Conservation (phyloP, 768 basidiomycete genomes). For the Russula sp. region DNA sequence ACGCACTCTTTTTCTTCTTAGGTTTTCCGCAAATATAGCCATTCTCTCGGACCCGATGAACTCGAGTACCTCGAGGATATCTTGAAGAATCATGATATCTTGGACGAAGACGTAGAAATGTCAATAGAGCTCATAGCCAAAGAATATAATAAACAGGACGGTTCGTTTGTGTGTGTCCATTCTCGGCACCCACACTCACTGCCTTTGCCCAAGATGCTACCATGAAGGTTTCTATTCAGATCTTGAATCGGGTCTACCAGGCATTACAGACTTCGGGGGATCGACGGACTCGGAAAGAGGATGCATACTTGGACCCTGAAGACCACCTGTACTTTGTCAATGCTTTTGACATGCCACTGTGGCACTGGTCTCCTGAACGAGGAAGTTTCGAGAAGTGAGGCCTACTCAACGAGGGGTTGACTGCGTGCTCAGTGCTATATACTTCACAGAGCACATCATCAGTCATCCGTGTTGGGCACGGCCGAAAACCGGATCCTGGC, state of each 20-base stretch:
- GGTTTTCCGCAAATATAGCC: slow-evolving; percentile 86
- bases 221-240: slow-evolving; percentile 72
- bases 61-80: slow-evolving; percentile 67
- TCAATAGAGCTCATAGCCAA: slow-evolving; percentile 77
- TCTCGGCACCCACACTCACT: not conserved
- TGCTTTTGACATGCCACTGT: slow-evolving; percentile 93
- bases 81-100: slow-evolving; percentile 63
- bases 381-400: slow-evolving; percentile 84
- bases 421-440: slow-evolving; percentile 5
- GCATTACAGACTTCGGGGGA: slow-evolving; percentile 62
- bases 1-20: slow-evolving; percentile 27
- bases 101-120: slow-evolving; percentile 60
- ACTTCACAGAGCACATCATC: slow-evolving; percentile 41
- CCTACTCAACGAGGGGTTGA: not conserved
- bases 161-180: slow-evolving; percentile 33
- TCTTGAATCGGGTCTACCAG: slow-evolving; percentile 70
- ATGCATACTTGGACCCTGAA: slow-evolving; percentile 70
- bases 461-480: slow-evolving; percentile 71
- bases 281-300: slow-evolving; percentile 40
- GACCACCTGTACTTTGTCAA: slow-evolving; percentile 79
- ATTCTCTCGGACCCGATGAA: slow-evolving; percentile 77
- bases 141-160: slow-evolving; percentile 88
- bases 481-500: slow-evolving; percentile 77
- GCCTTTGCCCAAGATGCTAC: slow-evolving; percentile 48
- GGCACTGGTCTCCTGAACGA: slow-evolving; percentile 84